Evolutionary conservation across 148 eudicot genomes (phyloP).

Genomic region (Fagopyrum homotropicum): DNA sequence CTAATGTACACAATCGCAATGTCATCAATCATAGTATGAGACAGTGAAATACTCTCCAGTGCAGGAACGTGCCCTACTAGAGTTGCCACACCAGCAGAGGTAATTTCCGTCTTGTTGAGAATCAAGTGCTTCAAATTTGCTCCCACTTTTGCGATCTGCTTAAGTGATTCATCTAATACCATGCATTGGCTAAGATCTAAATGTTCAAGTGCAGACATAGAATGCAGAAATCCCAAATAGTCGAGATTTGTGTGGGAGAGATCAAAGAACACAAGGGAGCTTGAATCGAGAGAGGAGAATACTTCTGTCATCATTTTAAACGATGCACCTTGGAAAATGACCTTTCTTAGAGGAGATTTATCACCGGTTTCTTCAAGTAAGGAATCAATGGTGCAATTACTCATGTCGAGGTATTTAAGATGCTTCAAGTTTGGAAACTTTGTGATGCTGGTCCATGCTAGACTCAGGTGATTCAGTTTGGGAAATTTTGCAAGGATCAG

Average conservation of each 20-base stretch:
- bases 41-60: constrained; percentile 26
- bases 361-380: constrained; percentile 39
- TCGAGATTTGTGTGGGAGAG: constrained; percentile 49
- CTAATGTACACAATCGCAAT: constrained; percentile 49
- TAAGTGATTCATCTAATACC: constrained; percentile 39
- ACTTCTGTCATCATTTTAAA: constrained; percentile 28
- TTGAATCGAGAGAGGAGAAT: constrained; percentile 39
- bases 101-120: constrained; percentile 62
- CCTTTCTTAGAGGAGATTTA: constrained; percentile 38
- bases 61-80: constrained; percentile 75
- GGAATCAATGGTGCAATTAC: constrained; percentile 59
- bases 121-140: constrained; percentile 51
- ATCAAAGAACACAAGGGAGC: constrained; percentile 48
- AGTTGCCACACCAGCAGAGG: constrained; percentile 53
- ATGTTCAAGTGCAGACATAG: constrained; percentile 49
- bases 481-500: constrained; percentile 36
- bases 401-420: constrained; percentile 67
- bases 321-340: constrained; percentile 52
- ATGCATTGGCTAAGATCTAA: constrained; percentile 58
- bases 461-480: constrained; percentile 50
- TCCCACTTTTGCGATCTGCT: constrained; percentile 44
- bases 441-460: constrained; percentile 82
- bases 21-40: constrained; percentile 34
- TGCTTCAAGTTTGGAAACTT: constrained; percentile 49
- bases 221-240: constrained; percentile 36